phyloP scores from a whole-genome alignment of 2,329 filamentous ascomycete genomes.

The Scedosporium dehoogii region DNA sequence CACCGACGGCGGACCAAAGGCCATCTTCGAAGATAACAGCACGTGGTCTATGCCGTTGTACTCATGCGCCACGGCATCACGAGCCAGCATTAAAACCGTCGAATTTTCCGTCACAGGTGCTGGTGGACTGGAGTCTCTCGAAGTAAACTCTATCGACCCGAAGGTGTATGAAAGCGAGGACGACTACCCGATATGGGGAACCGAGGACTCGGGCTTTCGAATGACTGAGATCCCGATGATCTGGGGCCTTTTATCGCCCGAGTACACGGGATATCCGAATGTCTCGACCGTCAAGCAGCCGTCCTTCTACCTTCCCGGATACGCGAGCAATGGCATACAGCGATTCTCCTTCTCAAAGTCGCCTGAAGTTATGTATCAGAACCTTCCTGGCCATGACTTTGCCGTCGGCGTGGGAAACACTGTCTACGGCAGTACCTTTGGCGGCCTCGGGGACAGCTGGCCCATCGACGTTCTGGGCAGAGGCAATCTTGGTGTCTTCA shows the following conservation, averaged over 20 bases:
- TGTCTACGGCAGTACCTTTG: slow-evolving; percentile 6
- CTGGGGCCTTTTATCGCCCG: slow-evolving; percentile 28
- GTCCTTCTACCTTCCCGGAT: slow-evolving; percentile 11
- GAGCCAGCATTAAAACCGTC: slow-evolving; percentile 34
- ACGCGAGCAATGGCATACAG: too few species aligned
- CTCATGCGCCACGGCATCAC: slow-evolving; percentile 28
- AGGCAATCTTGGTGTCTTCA: slow-evolving; percentile 25
- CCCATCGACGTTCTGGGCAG: slow-evolving; percentile 7
- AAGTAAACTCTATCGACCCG: slow-evolving; percentile 15
- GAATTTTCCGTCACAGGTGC: slow-evolving; percentile 22
- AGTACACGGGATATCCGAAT: slow-evolving; percentile 16
- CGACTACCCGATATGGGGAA: slow-evolving; percentile 22
- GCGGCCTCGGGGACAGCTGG: neutral
- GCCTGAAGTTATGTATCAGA: slow-evolving; percentile 7
- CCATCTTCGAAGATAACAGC: slow-evolving; percentile 28
- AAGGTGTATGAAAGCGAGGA: slow-evolving; percentile 24
- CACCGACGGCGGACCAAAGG: slow-evolving; percentile 20
- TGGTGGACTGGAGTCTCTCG: slow-evolving; percentile 17
- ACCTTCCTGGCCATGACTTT: slow-evolving; percentile 24
- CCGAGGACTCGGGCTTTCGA: slow-evolving; percentile 17
- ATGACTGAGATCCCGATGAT: slow-evolving; percentile 17
- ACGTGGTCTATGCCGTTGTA: slow-evolving; percentile 32
- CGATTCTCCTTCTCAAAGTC: neutral
- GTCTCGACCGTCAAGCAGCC: slow-evolving; percentile 20
- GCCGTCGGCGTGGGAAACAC: slow-evolving; percentile 14